A percentile compares a stretch with the other conserved stretches of the same genome.
Evolutionary conservation across 345 rosid genomes (phyloP).

Genomic region (Eucalyptus guilfoylei): DNA sequence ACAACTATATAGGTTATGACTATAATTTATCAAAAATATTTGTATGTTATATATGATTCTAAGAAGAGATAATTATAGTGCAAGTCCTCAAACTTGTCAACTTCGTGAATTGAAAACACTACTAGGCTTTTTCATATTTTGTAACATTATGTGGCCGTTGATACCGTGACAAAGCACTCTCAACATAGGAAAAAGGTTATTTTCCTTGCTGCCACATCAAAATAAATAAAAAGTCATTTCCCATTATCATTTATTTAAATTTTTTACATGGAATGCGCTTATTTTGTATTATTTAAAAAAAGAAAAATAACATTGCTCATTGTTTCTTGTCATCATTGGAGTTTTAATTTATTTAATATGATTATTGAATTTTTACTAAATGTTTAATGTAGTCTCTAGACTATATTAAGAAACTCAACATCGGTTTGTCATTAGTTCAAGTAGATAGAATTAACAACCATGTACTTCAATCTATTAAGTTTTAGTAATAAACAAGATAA

Average conservation of each 20-base stretch:
- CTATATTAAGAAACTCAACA: neutral
- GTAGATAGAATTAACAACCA: neutral
- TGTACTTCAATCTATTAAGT: neutral
- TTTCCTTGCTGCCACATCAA: neutral
- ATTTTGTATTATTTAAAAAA: neutral
- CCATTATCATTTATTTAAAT: neutral
- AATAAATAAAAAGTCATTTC: neutral
- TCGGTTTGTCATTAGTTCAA: too few relatives aligned
- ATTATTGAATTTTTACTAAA: too few relatives aligned
- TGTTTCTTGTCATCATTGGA: neutral
- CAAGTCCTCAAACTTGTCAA: neutral
- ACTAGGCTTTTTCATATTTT: neutral
- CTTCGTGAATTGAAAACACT: neutral
- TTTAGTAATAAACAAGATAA: too few relatives aligned
- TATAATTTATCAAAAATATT: neutral
- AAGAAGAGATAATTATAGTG: neutral
- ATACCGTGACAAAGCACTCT: neutral
- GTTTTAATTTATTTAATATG: too few relatives aligned
- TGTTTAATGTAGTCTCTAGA: too few relatives aligned
- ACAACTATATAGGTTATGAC: neutral
- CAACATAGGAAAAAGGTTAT: neutral
- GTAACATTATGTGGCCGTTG: neutral
- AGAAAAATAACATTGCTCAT: neutral
- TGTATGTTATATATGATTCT: neutral
- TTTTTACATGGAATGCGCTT: neutral